A percentile compares a stretch with the other conserved stretches of the same genome.
These are phyloP conservation scores for Fusarium pseudoanthophilum DNA, from an alignment of 2,329 filamentous ascomycete species.

Conservation along the genomic window DNA sequence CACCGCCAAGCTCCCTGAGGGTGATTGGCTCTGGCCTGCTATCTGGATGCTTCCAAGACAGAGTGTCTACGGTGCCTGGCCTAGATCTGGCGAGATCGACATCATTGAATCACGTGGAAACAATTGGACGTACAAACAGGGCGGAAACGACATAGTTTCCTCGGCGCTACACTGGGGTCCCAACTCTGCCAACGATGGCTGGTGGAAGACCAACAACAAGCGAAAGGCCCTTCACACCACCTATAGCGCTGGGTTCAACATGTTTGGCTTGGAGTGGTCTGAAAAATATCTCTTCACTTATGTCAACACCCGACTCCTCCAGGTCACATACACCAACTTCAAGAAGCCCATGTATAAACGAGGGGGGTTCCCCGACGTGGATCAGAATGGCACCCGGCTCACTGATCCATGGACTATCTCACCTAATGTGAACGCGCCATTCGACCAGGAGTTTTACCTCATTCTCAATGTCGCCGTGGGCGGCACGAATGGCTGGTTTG, in stretches of 20 bases:
- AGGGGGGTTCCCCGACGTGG: slow-evolving; percentile 72
- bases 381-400: slow-evolving; percentile 73
- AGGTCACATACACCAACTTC: slow-evolving; percentile 84
- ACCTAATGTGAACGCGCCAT: slow-evolving; percentile 72
- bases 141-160: slow-evolving; percentile 83
- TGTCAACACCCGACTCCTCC: slow-evolving; percentile 80
- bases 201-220: slow-evolving; percentile 87
- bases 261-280: slow-evolving; percentile 85
- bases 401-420: slow-evolving; percentile 72
- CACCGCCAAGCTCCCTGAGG: slow-evolving; percentile 76
- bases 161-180: slow-evolving; percentile 88
- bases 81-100: slow-evolving; percentile 84
- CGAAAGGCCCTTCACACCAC: slow-evolving; percentile 78
- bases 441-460: slow-evolving; percentile 80
- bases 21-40: slow-evolving; percentile 92
- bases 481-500: slow-evolving; percentile 85
- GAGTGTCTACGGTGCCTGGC: slow-evolving; percentile 80
- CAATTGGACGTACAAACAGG: slow-evolving; percentile 78
- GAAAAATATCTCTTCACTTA: slow-evolving; percentile 91
- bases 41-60: slow-evolving; percentile 88
- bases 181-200: slow-evolving; percentile 75
- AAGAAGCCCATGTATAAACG: slow-evolving; percentile 73
- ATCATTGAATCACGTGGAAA: slow-evolving; percentile 85
- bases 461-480: slow-evolving; percentile 82
- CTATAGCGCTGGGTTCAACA: slow-evolving; percentile 76